A percentile compares a stretch with the other conserved stretches of the same genome.
Evolutionary conservation across 495 filamentous ascomycete species (phyloP).

Genomic region (Daldinia grandis): DNA sequence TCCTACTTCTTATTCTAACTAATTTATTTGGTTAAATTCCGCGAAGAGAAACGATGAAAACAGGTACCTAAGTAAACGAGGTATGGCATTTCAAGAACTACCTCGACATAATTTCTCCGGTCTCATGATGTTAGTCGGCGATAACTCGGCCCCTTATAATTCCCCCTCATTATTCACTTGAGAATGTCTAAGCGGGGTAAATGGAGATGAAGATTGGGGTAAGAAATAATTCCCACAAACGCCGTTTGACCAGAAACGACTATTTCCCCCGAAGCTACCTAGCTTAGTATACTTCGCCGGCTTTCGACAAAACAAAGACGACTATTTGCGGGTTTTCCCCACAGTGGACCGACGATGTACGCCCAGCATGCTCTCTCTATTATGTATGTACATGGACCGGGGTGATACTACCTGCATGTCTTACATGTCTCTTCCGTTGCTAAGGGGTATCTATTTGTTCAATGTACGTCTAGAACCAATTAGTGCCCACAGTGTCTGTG

Average conservation of each 20-base stretch:
- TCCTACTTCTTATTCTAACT: neutral
- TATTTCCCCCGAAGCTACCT: constrained; percentile 36
- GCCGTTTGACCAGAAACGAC: constrained; percentile 30
- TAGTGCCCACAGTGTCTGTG: neutral
- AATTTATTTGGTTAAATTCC: neutral
- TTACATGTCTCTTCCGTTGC: neutral
- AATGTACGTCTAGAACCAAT: neutral
- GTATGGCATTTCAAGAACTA: neutral
- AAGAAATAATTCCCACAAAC: constrained; percentile 7
- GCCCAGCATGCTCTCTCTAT: neutral
- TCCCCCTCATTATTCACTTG: constrained; percentile 3
- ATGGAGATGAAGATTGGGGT: constrained; percentile 27
- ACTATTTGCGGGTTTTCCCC: constrained; percentile 14
- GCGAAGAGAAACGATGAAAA: neutral
- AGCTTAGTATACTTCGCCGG: constrained; percentile 28
- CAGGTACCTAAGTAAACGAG: neutral
- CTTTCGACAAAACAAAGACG: constrained; percentile 10
- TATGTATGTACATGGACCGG: neutral
- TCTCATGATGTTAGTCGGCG: constrained; percentile 8
- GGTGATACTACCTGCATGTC: neutral
- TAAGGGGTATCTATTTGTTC: constrained; percentile 5
- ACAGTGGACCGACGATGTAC: constrained; percentile 9
- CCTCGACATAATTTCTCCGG: neutral
- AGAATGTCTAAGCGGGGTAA: constrained; percentile 23
- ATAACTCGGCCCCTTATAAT: constrained; percentile 25